Base-by-base conservation (phyloP, 2,329 filamentous ascomycete genomes). In the Xylariaceae sp. region DNA sequence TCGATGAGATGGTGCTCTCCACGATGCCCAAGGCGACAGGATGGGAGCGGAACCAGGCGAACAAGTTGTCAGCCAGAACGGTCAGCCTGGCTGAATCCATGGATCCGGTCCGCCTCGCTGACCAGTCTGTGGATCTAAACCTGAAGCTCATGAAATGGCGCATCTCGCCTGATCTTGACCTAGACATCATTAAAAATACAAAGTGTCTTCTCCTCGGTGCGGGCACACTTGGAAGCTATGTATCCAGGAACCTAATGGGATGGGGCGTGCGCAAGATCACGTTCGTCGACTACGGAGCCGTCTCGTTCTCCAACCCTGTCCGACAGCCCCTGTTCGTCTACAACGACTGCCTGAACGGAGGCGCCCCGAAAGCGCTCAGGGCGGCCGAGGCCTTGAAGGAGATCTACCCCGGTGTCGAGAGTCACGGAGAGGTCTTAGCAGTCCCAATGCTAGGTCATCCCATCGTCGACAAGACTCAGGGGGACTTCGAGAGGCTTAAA, bases 81-180 rank as follows among this genome's bases (percentile, higher is more conserved):
- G 87, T 88, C 11, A 88, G 94, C 54, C 71, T 98, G 7, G 84
- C 85, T 14, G 88, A 92, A 53, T 94, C 95, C 53, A 90, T 98
- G 84, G 89, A 98, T 57, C 90, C 92, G 5, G 70, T 75, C 23
- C 81, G 82, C 55, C 70, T 97, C 13, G 92, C 92, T 15, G 89
- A 97, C 58, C 88, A 94, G 59, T 88, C 89, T 1, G 90, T 97
- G 8, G 92, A 98, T 56, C 73, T 98, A 42, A 98, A 98, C 56
- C 71, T 97, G 44, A 97, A 97, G 65, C 74, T 98, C 41, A 98
- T 98, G 82, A 98, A 96, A 66, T 98, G 92, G 92, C 82, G 92
- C 27, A 88, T 98, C 54, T 87, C 88, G 6, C 92, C 92, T 0
- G 81, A 82, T 35, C 74, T 98, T 28, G 76, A 97, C 58, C 76